These are phyloP conservation scores for Moesziomyces sp. DNA, from an alignment of 1,284 basidiomycete genomes.

Conservation along the genomic window DNA sequence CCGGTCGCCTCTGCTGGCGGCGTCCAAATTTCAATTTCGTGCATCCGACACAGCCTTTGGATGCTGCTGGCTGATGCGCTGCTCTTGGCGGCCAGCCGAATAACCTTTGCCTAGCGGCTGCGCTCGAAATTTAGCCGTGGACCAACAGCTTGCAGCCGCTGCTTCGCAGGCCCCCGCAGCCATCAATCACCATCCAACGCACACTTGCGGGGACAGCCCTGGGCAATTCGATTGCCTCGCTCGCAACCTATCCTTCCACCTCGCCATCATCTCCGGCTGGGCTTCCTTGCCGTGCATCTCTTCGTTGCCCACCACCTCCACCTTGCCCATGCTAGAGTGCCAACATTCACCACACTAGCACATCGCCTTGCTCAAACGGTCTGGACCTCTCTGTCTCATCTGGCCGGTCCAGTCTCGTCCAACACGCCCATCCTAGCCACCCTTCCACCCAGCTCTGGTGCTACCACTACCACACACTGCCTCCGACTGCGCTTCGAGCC, in stretches of 20 bases:
- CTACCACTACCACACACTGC: not conserved
- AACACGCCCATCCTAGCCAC: not conserved
- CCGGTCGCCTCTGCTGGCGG: not conserved
- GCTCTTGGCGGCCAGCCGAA: no score
- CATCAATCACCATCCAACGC: no score
- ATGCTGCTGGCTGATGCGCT: not conserved
- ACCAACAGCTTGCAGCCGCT: no score
- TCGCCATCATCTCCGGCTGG: no score
- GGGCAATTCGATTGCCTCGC: no score
- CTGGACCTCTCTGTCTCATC: slow-evolving; percentile 1
- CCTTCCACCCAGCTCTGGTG: not conserved
- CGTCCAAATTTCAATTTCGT: not conserved
- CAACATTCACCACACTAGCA: not conserved
- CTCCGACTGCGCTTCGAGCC: not conserved
- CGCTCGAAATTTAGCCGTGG: no score
- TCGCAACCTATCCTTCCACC: no score
- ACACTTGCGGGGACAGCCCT: no score
- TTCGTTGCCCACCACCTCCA: not conserved
- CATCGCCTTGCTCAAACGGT: not conserved
- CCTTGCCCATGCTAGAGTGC: not conserved
- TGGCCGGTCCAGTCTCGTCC: slow-evolving; percentile 25
- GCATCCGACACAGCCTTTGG: not conserved
- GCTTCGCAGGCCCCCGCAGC: no score
- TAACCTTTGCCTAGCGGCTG: no score
- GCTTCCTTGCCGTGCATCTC: no score